Evolutionary conservation across 2,329 filamentous ascomycete species (phyloP).

Genomic region (Claviceps capensis): DNA sequence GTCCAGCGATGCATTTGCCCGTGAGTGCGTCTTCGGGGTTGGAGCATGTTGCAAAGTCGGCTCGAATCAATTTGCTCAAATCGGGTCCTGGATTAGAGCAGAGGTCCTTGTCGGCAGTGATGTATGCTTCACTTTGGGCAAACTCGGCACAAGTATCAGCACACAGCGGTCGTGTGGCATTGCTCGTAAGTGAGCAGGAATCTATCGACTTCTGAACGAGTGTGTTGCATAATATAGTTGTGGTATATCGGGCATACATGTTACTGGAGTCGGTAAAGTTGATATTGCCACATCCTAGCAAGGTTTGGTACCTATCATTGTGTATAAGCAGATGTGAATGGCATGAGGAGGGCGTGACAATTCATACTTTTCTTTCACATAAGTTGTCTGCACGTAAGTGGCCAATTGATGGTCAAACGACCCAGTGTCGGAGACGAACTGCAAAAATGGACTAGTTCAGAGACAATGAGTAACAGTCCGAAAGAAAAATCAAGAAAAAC

Average conservation of each 20-base stretch:
- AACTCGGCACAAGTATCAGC: constrained; percentile 79
- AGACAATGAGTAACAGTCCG: not conserved
- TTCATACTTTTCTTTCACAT: constrained; percentile 61
- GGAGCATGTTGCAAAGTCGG: constrained; percentile 84
- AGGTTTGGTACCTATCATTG: constrained; percentile 54
- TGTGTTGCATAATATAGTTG: constrained; percentile 81
- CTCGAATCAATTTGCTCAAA: constrained; percentile 65
- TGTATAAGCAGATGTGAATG: not conserved
- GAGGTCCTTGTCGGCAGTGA: constrained; percentile 58
- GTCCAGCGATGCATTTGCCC: constrained; percentile 59
- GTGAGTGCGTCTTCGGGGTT: constrained; percentile 69
- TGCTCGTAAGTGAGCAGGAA: constrained; percentile 51
- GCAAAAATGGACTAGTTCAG: constrained; percentile 61
- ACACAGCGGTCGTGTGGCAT: constrained; percentile 62
- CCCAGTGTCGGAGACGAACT: constrained; percentile 59
- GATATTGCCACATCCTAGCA: constrained; percentile 69
- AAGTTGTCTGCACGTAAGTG: constrained; percentile 60
- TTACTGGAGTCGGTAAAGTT: constrained; percentile 65
- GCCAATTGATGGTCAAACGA: constrained; percentile 67
- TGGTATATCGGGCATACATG: constrained; percentile 88
- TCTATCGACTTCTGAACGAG: constrained; percentile 79
- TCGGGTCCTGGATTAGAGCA: constrained; percentile 54
- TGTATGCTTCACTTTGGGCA: constrained; percentile 77
- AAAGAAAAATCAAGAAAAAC: not conserved
- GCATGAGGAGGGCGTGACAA: not conserved